Evolutionary conservation across 345 rosid species (phyloP).

Genomic region (Cochlearia excelsa): DNA sequence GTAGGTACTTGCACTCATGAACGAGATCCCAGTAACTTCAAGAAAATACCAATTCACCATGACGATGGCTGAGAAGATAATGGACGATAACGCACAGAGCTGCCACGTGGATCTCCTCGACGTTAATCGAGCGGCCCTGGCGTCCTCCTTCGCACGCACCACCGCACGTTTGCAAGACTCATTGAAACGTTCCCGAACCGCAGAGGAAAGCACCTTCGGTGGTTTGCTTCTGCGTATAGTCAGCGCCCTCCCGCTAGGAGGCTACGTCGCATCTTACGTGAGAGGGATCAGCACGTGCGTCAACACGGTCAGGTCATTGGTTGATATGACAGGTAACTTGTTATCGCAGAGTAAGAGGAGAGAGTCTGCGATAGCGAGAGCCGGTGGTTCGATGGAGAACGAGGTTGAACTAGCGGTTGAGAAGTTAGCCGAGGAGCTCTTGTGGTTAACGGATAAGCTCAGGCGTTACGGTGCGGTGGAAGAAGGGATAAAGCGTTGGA

Average conservation of each 20-base stretch:
- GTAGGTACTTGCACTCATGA: constrained; percentile 56
- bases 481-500: constrained; percentile 71
- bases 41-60: constrained; percentile 68
- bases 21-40: constrained; percentile 65
- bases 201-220: constrained; percentile 21
- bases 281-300: constrained; percentile 47
- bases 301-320: constrained; percentile 37
- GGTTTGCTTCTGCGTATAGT: constrained; percentile 45
- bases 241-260: constrained; percentile 52
- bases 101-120: constrained; percentile 47
- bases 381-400: constrained; percentile 27
- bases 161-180: constrained; percentile 46
- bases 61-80: constrained; percentile 73
- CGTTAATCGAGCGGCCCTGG: constrained; percentile 55
- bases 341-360: constrained; percentile 29
- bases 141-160: constrained; percentile 58
- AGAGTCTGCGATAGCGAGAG: constrained; percentile 5
- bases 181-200: constrained; percentile 34
- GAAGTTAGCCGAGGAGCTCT: constrained; percentile 71
- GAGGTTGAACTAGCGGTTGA: constrained; percentile 48
- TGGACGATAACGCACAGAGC: constrained; percentile 63
- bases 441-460: constrained; percentile 60
- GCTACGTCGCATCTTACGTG: constrained; percentile 45
- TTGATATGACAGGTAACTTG: constrained; percentile 34
- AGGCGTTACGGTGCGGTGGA: constrained; percentile 51